Conservation (phyloP, 257 asterid species). For the Knoxia roxburghii region DNA sequence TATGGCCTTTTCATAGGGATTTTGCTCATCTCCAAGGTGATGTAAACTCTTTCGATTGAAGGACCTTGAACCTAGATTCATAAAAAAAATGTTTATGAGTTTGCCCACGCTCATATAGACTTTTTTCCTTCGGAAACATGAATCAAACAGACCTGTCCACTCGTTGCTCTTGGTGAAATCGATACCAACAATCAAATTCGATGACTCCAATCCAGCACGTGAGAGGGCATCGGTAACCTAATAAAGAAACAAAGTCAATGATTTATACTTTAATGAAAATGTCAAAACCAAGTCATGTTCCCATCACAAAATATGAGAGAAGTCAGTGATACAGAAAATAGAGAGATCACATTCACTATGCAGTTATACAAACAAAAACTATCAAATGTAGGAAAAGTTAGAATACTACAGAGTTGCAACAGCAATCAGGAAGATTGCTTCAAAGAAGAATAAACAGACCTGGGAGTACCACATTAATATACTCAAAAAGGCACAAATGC, state of each 20-base stretch:
- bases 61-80: constrained; percentile 67
- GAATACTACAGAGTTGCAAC: no score
- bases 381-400: background rate
- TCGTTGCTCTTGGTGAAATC: constrained; percentile 99
- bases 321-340: background rate
- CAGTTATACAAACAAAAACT: background rate
- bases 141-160: constrained; percentile 71
- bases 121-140: background rate
- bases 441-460: background rate
- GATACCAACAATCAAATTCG: constrained; percentile 88
- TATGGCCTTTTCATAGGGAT: constrained; percentile 95
- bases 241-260: constrained; percentile 2
- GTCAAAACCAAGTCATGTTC: background rate
- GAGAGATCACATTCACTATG: background rate
- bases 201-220: constrained; percentile 93
- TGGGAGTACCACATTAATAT: background rate
- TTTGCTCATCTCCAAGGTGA: constrained; percentile 69
- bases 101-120: background rate
- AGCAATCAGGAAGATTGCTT: background rate
- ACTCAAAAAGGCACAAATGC: background rate
- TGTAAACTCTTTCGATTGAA: constrained; percentile 80
- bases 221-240: constrained; percentile 93
- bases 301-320: background rate
- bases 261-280: background rate
- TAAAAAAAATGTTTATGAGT: background rate